Conservation (phyloP, 75 land plant genomes). For the Azolla pinnata region DNA sequence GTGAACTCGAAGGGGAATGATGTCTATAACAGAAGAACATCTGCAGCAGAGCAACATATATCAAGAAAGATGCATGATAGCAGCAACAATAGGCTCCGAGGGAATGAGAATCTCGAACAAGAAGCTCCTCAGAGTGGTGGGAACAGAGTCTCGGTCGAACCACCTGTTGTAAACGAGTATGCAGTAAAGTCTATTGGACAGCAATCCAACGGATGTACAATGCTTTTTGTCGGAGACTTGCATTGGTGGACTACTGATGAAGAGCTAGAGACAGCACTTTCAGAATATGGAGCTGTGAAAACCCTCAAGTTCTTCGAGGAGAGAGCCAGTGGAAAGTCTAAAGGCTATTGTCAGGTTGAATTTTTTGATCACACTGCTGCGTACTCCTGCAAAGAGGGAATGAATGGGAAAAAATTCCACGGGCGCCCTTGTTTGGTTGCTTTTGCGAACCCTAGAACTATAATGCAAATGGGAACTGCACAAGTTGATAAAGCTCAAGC, state of each 20-base stretch:
- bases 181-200: constrained; percentile 8
- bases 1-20: no score
- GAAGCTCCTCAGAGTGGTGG: constrained; percentile 11
- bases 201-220: constrained; percentile 31
- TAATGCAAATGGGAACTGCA: constrained; percentile 53
- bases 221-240: constrained; percentile 77
- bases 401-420: constrained; percentile 85
- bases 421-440: constrained; percentile 82
- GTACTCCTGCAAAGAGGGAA: constrained; percentile 72
- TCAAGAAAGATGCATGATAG: constrained; percentile 3
- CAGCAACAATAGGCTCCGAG: background rate
- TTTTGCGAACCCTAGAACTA: constrained; percentile 49
- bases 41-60: background rate
- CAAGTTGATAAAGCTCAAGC: constrained; percentile 49
- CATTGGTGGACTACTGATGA: constrained; percentile 99
- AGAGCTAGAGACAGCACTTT: constrained; percentile 62
- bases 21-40: no score
- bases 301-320: constrained; percentile 87
- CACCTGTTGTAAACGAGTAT: constrained; percentile 2
- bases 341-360: constrained; percentile 86
- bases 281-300: constrained; percentile 71
- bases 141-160: constrained; percentile 11
- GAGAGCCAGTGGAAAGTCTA: constrained; percentile 91
- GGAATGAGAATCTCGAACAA: constrained; percentile 4
- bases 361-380: constrained; percentile 66